These are phyloP conservation scores for Scheffersomyces lignosus DNA, from an alignment of 805 yeast genomes.

Conservation along the genomic window DNA sequence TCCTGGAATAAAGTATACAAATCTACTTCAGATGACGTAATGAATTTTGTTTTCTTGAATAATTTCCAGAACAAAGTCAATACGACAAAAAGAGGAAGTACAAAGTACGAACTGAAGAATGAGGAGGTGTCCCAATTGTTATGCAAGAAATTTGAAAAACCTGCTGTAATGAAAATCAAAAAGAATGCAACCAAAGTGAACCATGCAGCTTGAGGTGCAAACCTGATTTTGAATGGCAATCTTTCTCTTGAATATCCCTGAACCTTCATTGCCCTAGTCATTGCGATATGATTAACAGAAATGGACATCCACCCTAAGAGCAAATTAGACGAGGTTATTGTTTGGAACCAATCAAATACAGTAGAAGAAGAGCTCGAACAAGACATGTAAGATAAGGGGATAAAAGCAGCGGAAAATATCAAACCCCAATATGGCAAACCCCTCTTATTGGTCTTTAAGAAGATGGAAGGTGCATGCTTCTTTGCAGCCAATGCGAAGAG, in stretches of 20 bases:
- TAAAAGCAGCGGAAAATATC: constrained; percentile 21
- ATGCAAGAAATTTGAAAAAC: constrained; percentile 33
- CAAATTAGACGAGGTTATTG: constrained; percentile 27
- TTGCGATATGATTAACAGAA: constrained; percentile 27
- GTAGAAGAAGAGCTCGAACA: constrained; percentile 22
- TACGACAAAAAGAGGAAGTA: constrained; percentile 24
- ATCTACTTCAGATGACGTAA: constrained; percentile 16
- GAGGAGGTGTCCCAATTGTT: constrained; percentile 24
- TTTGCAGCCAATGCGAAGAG: constrained; percentile 37
- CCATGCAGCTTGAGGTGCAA: constrained; percentile 31
- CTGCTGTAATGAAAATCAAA: constrained; percentile 33
- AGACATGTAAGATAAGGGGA: constrained; percentile 40
- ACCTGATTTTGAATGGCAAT: constrained; percentile 29
- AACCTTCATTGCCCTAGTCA: constrained; percentile 38
- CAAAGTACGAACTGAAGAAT: constrained; percentile 22
- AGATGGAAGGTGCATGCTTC: constrained; percentile 37
- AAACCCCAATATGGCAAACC: constrained; percentile 31
- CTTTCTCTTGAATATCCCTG: constrained; percentile 34
- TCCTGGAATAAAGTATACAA: constrained; percentile 25
- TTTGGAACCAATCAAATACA: constrained; percentile 37
- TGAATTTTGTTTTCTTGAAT: constrained; percentile 24
- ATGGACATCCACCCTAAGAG: constrained; percentile 32
- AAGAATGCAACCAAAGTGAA: constrained; percentile 23
- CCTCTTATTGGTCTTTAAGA: constrained; percentile 28
- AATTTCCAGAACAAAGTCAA: constrained; percentile 34